phyloP scores from a whole-genome alignment of 306 rosid species.

The Malus fusca region DNA sequence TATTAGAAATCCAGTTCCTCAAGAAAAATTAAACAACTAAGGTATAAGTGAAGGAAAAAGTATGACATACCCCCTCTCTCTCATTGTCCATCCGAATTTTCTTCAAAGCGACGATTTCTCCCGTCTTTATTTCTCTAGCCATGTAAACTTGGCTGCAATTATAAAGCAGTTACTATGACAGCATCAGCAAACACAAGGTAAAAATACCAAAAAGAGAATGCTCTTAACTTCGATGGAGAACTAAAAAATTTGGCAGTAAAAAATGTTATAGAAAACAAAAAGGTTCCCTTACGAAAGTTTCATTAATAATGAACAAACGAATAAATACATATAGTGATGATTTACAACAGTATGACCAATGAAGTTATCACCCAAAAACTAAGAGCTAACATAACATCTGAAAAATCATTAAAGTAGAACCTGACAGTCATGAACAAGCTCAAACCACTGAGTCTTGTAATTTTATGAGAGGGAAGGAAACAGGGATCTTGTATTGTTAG shows the following conservation, averaged over 20 bases:
- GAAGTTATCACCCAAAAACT: background rate
- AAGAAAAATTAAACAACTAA: background rate
- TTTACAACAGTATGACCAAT: background rate
- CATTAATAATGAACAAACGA: background rate
- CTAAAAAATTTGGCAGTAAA: background rate
- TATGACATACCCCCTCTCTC: constrained; percentile 38
- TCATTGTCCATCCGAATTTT: constrained; percentile 55
- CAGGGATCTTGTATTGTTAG: background rate
- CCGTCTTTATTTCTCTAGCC: constrained; percentile 44
- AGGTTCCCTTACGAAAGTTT: background rate
- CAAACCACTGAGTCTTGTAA: background rate
- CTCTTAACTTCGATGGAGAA: background rate
- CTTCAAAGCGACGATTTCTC: constrained; percentile 48
- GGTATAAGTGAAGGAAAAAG: background rate
- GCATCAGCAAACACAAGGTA: background rate
- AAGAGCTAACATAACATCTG: background rate
- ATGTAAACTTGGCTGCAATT: constrained; percentile 49
- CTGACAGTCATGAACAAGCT: background rate
- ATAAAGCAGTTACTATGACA: background rate
- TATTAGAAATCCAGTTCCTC: background rate
- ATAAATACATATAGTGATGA: background rate
- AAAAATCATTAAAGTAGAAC: background rate
- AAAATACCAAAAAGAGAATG: background rate
- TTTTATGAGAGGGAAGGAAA: no score
- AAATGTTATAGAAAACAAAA: background rate